Evolutionary conservation across 495 filamentous ascomycete species (phyloP), one percentile per base, ranked within the genome.

Genomic region (Astrothelium macrocarpum): DNA sequence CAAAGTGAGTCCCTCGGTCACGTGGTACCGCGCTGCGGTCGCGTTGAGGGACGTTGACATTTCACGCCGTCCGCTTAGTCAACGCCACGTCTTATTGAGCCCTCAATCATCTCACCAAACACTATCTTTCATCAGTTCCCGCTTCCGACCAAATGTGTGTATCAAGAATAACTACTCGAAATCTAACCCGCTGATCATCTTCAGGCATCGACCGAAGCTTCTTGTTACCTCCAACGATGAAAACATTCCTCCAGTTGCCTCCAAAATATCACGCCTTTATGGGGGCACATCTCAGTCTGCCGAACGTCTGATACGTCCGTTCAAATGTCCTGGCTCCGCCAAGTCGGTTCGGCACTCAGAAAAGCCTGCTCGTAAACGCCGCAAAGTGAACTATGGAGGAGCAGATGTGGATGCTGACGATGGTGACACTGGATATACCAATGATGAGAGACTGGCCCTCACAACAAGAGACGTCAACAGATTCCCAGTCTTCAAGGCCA

Each of bases 321-420:
- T 99, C 77, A 94, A 88, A 83, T 97, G 93, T 66, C 94, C 94
- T 16, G 90, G 91, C 29, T 86, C 87, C 10, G 89, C 90, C 7
- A 87, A 82, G 0, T 78, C 84, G 0, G 84, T 81, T 29, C 82
- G 90, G 32, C 76, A 81, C n/a, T 88, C 88, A 1, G 89, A 90
- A 10, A 88, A 95, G 45, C 95, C 95, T 1, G 78, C 86, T 16
- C 82, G 94, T 42, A 99, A 99, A 74, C 80, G 86, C 67, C 82
- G 91, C 62, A 97, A 90, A 78, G 83, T 99, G 59, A 90, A 90
- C 70, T 99, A 99, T 76, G 82, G 83, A 42, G 89, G 86, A 53
- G 89, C 90, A 23, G 93, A 92, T 73, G 90, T 84, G 39, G 79
- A 78, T 32, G 82, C 80, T 16, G 87, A 89, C 65, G 81, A 84